phyloP scores from a whole-genome alignment of 495 filamentous ascomycete species.

The Pseudoneurospora amorphoporcata region DNA sequence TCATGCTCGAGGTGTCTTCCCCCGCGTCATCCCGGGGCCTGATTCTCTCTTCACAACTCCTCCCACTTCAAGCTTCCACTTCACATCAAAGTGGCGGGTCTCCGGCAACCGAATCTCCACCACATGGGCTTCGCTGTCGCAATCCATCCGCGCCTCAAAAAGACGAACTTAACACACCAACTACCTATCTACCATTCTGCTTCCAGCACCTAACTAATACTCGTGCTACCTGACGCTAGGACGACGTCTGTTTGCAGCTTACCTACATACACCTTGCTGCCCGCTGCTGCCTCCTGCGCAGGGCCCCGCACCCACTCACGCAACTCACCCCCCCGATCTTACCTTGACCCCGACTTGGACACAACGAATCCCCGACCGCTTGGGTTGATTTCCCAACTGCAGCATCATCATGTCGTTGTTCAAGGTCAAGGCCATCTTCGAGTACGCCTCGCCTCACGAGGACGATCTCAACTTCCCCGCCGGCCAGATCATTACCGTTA shows the following conservation, averaged over 20 bases:
- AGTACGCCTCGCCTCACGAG: conserved; percentile 83
- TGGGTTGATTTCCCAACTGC: neutral
- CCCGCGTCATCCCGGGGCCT: neutral
- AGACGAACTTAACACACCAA: neutral
- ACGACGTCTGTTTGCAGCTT: neutral
- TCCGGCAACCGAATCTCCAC: neutral
- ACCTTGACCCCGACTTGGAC: neutral
- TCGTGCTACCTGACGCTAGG: neutral
- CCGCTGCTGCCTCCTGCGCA: neutral
- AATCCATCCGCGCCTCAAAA: neutral
- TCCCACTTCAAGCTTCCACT: neutral
- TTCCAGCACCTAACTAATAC: neutral
- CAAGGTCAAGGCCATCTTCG: conserved; percentile 89
- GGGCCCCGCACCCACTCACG: conserved; percentile 7
- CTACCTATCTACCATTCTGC: neutral
- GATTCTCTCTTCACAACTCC: neutral
- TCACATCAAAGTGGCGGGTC: neutral
- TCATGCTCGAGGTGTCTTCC: neutral
- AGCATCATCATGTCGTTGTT: conserved; percentile 61
- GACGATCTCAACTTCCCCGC: conserved; percentile 83
- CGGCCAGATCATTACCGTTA: conserved; percentile 89
- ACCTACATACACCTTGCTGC: neutral
- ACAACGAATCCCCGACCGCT: neutral
- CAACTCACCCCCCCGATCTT: conserved; percentile 5
- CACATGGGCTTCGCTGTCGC: neutral